Evolutionary conservation across 345 rosid species (phyloP), one percentile per base, ranked within the genome.

Genomic region (Lepidium sativum): DNA sequence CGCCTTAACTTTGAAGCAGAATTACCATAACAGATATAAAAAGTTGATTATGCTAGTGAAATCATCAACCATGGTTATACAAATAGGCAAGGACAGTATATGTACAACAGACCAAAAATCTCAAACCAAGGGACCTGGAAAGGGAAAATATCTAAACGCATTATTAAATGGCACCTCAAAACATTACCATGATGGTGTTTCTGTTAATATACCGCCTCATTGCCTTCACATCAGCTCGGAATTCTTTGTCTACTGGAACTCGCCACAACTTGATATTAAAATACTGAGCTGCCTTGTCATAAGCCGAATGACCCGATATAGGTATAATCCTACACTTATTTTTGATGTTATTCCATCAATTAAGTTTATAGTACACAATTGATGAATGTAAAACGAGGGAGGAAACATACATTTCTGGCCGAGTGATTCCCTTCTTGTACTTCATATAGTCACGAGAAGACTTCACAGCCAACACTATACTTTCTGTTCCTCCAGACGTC

Each of bases 401-500:
- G 38, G 47, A 54, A 54, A 66, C 68, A 43, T 65, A 94, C 99
- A 94, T 90, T 83, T 94, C 96, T 50, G 98, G 99, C 11, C 70
- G 84, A 37, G 73, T 84, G 70, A 94, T 90, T 67, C 99, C 96
- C 73, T 83, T 90, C 73, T 80, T 90, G 71, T 73, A 49, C 77
- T 75, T 87, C 97, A 94, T 90, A 74, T 86, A 94, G 77, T 94
- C 99, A 60, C 96, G 95, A 33, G 95, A 88, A 42, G 99, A 74
- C 78, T 94, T 94, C 59, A 94, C 80, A 53, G 99, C 99, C 72
- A 94, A 78, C 40, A 94, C 67, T 53, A 94, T 94, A 77, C 99
- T 94, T 47, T 94, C 99, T 53, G 99, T 90, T 71, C 99, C 99
- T 49, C 97, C 99, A 21, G 99, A 94, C 5, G 99, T 90, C 99